Percentiles rank a stretch among this genome's conserved stretches.
These are phyloP conservation scores for Fusarium euwallaceae DNA, from an alignment of 2,329 filamentous ascomycete species.

Conservation along the genomic window DNA sequence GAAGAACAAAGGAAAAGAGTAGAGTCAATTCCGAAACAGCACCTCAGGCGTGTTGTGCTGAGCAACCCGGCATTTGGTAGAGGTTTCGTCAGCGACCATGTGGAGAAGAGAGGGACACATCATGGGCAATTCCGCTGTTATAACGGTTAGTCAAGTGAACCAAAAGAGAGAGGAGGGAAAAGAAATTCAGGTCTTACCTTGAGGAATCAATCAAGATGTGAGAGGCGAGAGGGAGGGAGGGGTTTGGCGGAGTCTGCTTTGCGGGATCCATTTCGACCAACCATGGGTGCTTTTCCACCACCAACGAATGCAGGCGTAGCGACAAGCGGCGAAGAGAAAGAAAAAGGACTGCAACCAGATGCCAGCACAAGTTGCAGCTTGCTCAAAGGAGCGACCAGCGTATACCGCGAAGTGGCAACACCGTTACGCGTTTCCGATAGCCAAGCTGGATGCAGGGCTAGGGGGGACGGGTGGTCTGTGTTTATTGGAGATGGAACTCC, in stretches of 20 bases:
- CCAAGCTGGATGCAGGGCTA: not conserved
- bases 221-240: too few relatives aligned
- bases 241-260: too few relatives aligned
- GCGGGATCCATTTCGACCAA: not conserved
- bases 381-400: too few relatives aligned
- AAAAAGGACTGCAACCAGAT: not conserved
- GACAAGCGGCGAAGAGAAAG: not conserved
- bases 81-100: not conserved
- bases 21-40: not conserved
- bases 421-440: not conserved
- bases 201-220: too few relatives aligned
- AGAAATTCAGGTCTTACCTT: too few relatives aligned
- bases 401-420: not conserved
- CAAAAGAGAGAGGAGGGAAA: too few relatives aligned
- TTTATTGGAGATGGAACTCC: not conserved
- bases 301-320: not conserved
- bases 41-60: not conserved
- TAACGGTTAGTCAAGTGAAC: too few relatives aligned
- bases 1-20: not conserved
- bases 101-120: not conserved
- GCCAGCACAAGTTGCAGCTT: not conserved
- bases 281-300: not conserved
- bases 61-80: not conserved
- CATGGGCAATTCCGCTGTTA: not conserved
- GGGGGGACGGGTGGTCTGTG: not conserved